Conservation (phyloP, 371 early-diverging fungal species). For the Nosema muscidifuracis region DNA sequence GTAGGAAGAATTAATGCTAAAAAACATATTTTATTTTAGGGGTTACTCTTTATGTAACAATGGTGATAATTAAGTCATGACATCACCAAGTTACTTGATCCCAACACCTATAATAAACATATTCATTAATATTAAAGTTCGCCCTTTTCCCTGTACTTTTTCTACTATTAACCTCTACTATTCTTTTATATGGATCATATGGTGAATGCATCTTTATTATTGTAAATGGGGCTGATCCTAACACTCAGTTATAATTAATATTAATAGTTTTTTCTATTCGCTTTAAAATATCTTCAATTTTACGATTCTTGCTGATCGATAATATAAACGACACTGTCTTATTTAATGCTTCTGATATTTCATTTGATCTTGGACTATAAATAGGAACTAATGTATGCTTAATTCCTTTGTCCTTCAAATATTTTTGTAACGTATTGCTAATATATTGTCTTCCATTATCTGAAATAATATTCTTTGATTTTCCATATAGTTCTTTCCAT, state of each 20-base stretch:
- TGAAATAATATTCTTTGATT: neutral
- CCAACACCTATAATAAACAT: too few species aligned
- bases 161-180: neutral
- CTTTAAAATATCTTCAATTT: neutral
- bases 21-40: too few species aligned
- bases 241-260: neutral
- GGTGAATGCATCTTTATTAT: neutral
- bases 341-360: neutral
- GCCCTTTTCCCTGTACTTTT: too few species aligned
- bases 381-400: neutral
- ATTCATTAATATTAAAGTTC: too few species aligned
- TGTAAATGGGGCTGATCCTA: neutral
- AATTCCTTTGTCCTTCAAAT: neutral
- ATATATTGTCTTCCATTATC: conserved; percentile 8
- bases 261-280: neutral
- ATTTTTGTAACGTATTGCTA: neutral
- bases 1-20: too few species aligned
- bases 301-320: neutral
- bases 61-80: too few species aligned
- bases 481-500: neutral
- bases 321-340: neutral
- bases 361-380: neutral
- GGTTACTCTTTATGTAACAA: too few species aligned
- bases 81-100: too few species aligned
- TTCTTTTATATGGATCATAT: conserved; percentile 1